phyloP scores from a whole-genome alignment of 768 basidiomycete species.

The Panaeolus cyanescens region DNA sequence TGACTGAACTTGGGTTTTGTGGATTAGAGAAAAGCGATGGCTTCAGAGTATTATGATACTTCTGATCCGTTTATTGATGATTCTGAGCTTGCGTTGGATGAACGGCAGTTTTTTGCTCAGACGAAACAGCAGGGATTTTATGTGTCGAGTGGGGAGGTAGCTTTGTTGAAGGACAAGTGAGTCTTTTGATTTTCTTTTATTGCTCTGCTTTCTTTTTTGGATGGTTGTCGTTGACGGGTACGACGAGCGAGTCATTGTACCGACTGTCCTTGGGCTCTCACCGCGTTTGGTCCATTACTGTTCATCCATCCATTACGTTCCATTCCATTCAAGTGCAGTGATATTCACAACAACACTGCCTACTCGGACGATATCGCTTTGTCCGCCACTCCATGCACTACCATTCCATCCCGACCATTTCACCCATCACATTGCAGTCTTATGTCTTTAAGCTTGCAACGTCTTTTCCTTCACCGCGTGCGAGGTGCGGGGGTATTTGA shows the following conservation, averaged over 20 bases:
- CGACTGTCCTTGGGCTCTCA: background rate
- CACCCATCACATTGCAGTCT: too few relatives aligned
- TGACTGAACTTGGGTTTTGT: background rate
- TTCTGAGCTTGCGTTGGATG: slow-evolving; percentile 87
- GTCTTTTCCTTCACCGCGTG: too few relatives aligned
- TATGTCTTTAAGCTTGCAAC: too few relatives aligned
- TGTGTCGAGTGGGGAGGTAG: slow-evolving; percentile 86
- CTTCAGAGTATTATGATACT: slow-evolving; percentile 85
- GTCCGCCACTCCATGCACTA: background rate
- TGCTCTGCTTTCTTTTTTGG: background rate
- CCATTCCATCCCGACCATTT: background rate
- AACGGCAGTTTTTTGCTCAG: slow-evolving; percentile 87
- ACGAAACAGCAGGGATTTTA: slow-evolving; percentile 95
- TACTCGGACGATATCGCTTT: too few relatives aligned
- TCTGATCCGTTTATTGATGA: slow-evolving; percentile 97
- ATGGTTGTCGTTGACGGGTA: too few relatives aligned
- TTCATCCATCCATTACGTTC: background rate
- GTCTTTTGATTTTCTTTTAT: slow-evolving; percentile 21
- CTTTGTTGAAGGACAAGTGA: slow-evolving; percentile 76
- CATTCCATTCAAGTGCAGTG: too few relatives aligned
- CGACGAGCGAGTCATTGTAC: background rate
- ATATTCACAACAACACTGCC: too few relatives aligned
- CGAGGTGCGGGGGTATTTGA: too few relatives aligned
- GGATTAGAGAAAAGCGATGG: slow-evolving; percentile 46
- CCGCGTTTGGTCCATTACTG: background rate